Conservation (phyloP, 352 stramenopile species). For the Globisporangium echinulatum region DNA sequence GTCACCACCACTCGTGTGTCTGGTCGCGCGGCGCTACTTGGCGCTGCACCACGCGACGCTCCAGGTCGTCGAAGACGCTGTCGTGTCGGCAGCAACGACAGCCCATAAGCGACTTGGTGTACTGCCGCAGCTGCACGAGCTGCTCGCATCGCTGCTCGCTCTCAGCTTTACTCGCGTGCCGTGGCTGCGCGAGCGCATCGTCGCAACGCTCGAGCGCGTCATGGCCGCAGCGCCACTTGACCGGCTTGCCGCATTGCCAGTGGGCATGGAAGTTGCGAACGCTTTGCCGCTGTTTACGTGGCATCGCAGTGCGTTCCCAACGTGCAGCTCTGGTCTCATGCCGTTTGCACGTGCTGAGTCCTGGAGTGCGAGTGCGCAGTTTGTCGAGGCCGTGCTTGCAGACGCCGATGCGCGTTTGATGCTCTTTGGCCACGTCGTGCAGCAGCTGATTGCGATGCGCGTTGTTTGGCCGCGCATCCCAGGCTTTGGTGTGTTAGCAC, state of each 20-base stretch:
- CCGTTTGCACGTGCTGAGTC: conserved; percentile 38
- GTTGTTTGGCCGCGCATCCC: conserved; percentile 65
- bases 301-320: conserved; percentile 36
- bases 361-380: conserved; percentile 25
- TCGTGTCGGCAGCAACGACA: conserved; percentile 5
- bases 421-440: conserved; percentile 48
- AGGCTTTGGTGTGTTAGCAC: conserved; percentile 37
- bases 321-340: conserved; percentile 40
- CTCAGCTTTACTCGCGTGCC: conserved; percentile 54
- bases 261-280: conserved; percentile 14
- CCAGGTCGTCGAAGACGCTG: conserved; percentile 36
- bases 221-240: conserved; percentile 5
- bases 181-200: conserved; percentile 40
- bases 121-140: conserved; percentile 12
- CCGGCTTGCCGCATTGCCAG: neutral
- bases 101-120: conserved; percentile 1
- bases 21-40: conserved; percentile 44
- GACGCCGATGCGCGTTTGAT: conserved; percentile 33
- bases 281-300: conserved; percentile 36
- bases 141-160: conserved; percentile 36
- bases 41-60: conserved; percentile 59
- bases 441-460: conserved; percentile 20
- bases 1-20: conserved; percentile 27
- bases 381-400: conserved; percentile 27
- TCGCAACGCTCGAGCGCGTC: conserved; percentile 35